A percentile compares a stretch with the other conserved stretches of the same genome.
phyloP scores from a whole-genome alignment of 192 early-diverging fungal genomes.

The Glomus cerebriforme region DNA sequence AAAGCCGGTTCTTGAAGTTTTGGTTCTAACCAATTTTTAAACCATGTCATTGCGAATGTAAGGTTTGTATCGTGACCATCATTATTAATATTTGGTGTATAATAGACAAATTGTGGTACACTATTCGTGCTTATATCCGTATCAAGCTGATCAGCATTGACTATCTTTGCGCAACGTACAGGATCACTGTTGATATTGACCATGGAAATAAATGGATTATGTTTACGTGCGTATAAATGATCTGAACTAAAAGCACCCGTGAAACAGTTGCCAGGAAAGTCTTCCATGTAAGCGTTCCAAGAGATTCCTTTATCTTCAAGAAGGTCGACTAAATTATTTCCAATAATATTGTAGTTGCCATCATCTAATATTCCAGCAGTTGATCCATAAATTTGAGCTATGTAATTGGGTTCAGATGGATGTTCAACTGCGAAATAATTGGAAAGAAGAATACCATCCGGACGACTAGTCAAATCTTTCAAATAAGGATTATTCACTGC shows the following conservation, averaged over 20 bases:
- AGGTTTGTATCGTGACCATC: slow-evolving; percentile 57
- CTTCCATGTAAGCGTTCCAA: slow-evolving; percentile 68
- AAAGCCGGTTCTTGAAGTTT: neutral
- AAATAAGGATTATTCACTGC: neutral
- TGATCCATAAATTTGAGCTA: slow-evolving; percentile 31
- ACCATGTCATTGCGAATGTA: slow-evolving; percentile 50
- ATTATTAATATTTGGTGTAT: slow-evolving; percentile 60
- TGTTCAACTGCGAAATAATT: slow-evolving; percentile 25
- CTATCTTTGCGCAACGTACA: slow-evolving; percentile 63
- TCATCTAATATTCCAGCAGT: slow-evolving; percentile 35
- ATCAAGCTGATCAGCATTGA: slow-evolving; percentile 53
- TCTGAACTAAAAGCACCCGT: neutral
- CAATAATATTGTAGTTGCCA: slow-evolving; percentile 35
- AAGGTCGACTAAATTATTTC: slow-evolving; percentile 44
- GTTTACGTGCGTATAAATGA: slow-evolving; percentile 63
- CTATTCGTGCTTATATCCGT: slow-evolving; percentile 53
- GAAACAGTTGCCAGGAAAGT: slow-evolving; percentile 54
- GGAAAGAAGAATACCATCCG: neutral
- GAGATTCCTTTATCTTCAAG: slow-evolving; percentile 56
- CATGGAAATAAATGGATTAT: slow-evolving; percentile 73
- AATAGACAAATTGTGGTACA: slow-evolving; percentile 61
- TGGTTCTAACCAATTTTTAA: slow-evolving; percentile 33
- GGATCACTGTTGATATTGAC: slow-evolving; percentile 52
- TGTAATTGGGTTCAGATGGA: slow-evolving; percentile 27
- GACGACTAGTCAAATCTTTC: neutral